Conservation (phyloP, 2,329 filamentous ascomycete species). For the Metarhizium rileyi region DNA sequence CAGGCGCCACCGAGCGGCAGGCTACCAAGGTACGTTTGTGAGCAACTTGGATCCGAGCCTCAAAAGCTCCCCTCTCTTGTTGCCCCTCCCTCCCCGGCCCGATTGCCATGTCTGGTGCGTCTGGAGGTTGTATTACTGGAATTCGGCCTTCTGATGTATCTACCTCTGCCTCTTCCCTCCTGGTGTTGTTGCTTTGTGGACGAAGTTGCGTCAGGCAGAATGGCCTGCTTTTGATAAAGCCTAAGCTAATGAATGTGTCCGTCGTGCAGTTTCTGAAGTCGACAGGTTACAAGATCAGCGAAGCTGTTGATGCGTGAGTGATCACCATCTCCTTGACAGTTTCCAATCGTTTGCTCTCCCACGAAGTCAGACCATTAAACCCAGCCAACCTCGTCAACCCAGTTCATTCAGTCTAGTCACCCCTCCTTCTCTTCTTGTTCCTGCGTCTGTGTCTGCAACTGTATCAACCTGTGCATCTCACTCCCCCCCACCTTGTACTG, state of each 20-base stretch:
- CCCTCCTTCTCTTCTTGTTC: neutral
- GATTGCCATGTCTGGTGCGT: neutral
- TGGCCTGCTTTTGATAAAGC: neutral
- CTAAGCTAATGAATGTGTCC: slow-evolving; percentile 15
- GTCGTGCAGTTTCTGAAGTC: slow-evolving; percentile 36
- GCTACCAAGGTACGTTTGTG: slow-evolving; percentile 33
- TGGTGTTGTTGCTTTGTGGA: neutral
- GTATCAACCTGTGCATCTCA: neutral
- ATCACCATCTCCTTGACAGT: slow-evolving; percentile 1
- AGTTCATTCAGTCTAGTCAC: neutral
- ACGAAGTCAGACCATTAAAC: no score
- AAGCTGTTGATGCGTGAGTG: slow-evolving; percentile 51
- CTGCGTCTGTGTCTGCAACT: neutral
- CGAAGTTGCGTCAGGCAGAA: neutral
- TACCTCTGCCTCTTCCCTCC: neutral
- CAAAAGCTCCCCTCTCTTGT: neutral
- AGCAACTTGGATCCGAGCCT: neutral
- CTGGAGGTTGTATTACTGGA: neutral
- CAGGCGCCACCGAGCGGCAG: slow-evolving; percentile 32
- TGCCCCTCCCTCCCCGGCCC: slow-evolving; percentile 1
- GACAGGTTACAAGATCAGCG: slow-evolving; percentile 39
- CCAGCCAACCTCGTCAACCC: neutral
- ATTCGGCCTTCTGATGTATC: neutral
- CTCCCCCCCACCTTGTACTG: neutral
- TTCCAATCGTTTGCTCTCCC: no score